A percentile compares a stretch with the other conserved stretches of the same genome.
Conservation (phyloP, 106 monocot species). For the Xerophyta viscosa region DNA sequence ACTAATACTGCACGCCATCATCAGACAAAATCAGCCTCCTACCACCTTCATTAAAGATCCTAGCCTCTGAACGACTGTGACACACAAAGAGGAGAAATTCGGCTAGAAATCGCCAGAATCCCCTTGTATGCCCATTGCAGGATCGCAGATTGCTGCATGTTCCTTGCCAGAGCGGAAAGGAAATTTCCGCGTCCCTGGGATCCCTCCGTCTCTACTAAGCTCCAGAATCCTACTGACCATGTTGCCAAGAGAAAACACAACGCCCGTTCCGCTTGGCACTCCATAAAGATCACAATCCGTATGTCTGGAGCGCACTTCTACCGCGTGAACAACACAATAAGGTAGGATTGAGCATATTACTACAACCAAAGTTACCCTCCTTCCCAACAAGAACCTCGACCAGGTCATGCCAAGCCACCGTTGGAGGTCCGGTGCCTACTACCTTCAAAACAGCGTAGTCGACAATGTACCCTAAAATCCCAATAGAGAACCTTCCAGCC, state of each 20-base stretch:
- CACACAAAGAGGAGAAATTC: conserved; percentile 70
- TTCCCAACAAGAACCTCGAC: conserved; percentile 88
- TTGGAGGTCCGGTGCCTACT: no score
- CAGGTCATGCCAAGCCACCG: no score
- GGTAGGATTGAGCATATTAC: neutral
- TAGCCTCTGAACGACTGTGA: conserved; percentile 61
- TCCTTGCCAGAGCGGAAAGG: conserved; percentile 82
- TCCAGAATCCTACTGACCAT: conserved; percentile 65
- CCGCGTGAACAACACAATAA: neutral
- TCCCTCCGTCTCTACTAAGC: conserved; percentile 72
- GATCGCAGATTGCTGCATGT: conserved; percentile 94
- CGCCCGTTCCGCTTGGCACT: conserved; percentile 63
- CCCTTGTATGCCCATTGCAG: conserved; percentile 88
- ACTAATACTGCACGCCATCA: no score
- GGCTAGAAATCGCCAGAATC: conserved; percentile 90
- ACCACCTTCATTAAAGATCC: conserved; percentile 62
- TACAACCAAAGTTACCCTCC: conserved; percentile 44
- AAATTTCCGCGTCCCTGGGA: conserved; percentile 65
- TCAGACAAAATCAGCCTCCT: conserved; percentile 19
- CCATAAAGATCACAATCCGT: no score
- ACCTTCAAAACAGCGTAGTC: no score
- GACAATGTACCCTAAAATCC: no score
- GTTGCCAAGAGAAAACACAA: conserved; percentile 52
- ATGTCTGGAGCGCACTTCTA: neutral
- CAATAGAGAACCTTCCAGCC: no score